Evolutionary conservation across 768 basidiomycete species (phyloP).

Genomic region (Boletus sp.): DNA sequence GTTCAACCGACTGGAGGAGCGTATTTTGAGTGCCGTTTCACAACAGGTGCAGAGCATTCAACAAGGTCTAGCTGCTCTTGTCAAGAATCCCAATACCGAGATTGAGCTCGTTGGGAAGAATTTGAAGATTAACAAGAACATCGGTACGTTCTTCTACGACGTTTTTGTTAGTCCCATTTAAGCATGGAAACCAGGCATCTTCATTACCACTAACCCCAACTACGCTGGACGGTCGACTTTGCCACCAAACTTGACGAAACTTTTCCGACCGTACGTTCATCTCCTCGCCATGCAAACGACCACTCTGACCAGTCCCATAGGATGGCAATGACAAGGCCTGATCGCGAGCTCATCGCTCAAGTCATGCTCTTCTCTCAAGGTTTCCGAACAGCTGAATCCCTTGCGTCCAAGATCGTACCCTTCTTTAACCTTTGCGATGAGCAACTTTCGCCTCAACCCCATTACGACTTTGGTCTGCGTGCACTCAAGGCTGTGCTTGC

Average conservation of each 20-base stretch:
- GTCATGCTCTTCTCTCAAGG: slow-evolving; percentile 99
- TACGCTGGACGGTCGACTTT: slow-evolving; percentile 95
- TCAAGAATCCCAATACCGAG: slow-evolving; percentile 81
- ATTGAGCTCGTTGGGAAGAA: slow-evolving; percentile 96
- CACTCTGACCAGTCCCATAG: slow-evolving; percentile 39
- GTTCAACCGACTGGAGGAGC: slow-evolving; percentile 97
- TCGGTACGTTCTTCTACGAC: slow-evolving; percentile 49
- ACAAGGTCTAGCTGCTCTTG: slow-evolving; percentile 84
- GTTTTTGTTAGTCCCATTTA: background rate
- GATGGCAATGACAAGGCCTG: slow-evolving; percentile 99
- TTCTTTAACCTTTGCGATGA: slow-evolving; percentile 99
- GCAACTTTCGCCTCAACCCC: slow-evolving; percentile 93
- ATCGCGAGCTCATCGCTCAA: slow-evolving; percentile 97
- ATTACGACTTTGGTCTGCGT: slow-evolving; percentile 98
- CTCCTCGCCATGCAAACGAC: background rate
- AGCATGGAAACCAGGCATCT: slow-evolving; percentile 62
- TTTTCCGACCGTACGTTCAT: slow-evolving; percentile 81
- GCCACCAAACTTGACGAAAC: slow-evolving; percentile 85
- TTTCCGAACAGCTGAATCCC: slow-evolving; percentile 93
- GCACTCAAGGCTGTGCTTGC: slow-evolving; percentile 95
- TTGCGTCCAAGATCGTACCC: slow-evolving; percentile 98
- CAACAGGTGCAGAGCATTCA: slow-evolving; percentile 99
- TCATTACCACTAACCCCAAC: slow-evolving; percentile 98
- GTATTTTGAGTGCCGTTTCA: slow-evolving; percentile 96
- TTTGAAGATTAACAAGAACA: slow-evolving; percentile 90